Base-by-base conservation (phyloP, 164 flowering plant genomes). In the Umbellularia californica region DNA sequence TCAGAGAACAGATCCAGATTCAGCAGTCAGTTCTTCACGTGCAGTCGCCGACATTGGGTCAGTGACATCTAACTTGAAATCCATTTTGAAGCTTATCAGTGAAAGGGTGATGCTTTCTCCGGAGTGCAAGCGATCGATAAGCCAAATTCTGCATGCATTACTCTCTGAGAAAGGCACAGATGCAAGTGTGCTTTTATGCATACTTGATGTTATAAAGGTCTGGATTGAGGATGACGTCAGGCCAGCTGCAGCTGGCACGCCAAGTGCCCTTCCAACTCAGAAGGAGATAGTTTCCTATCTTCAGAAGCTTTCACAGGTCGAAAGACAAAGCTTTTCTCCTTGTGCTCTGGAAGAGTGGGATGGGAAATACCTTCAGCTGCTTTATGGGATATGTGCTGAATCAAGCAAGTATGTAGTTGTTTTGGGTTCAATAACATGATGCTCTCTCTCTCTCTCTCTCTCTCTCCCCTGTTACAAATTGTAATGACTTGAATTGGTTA, bases 301-400 rank as follows among this genome's bases (percentile, higher is more conserved):
- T 79, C 97, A 90, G 79, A 96, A 90, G 87, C 95, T 96, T 72
- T 96, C 99, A 25, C 99, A 91, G 81, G 91, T 94, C 75, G 99
- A 96, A 77, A 92, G 87, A 83, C 93, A 88, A 47, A 84, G 76
- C 76, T 96, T 96, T 83, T 69, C 87, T 3, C 79, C 87, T 1
- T 68, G 69, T 82, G 79, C 81, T 70, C 69, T 83, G 10, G 98
- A 92, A 81, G 97, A 91, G 73, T 96, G 98, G 99, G 99, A 96
- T 75, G 78, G 24, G 79, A 94, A 91, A 76, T 96, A 96, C 81
- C 97, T 96, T 74, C 87, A 91, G 75, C 97, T 96, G 82, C 97
- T 96, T 73, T 89, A 90, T 88, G 97, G 93, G 71, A 80, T 92
- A 74, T 96, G 99, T 84, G 91, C 96, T 14, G 97, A 96, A 81